These are phyloP conservation scores for Aureobasidium leucospermi DNA, from an alignment of 2,329 filamentous ascomycete genomes.

Conservation along the genomic window DNA sequence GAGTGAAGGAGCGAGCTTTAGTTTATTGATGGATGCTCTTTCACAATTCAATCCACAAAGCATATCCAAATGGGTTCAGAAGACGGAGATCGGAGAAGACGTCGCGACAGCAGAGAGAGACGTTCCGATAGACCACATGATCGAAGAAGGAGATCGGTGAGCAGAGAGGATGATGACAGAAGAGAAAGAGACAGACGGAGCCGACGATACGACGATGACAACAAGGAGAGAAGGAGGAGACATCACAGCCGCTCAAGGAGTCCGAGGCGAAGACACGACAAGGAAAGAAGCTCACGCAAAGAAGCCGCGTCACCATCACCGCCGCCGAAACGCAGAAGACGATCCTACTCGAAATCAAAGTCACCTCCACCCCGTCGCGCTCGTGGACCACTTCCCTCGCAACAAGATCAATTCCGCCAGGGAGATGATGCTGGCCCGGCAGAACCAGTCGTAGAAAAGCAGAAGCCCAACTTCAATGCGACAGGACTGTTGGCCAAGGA, in stretches of 20 bases:
- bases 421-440: constrained; percentile 22
- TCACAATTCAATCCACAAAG: neutral
- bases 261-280: constrained; percentile 1
- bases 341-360: constrained; percentile 27
- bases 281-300: constrained; percentile 7
- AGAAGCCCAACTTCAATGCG: constrained; percentile 78
- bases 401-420: constrained; percentile 37
- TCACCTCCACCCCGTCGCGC: constrained; percentile 36
- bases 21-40: neutral
- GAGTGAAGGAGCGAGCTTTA: neutral
- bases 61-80: constrained; percentile 2
- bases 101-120: neutral
- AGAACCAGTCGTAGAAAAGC: constrained; percentile 50
- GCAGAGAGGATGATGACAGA: constrained; percentile 1
- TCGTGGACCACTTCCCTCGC: constrained; percentile 38
- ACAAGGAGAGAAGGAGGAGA: constrained; percentile 5
- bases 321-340: constrained; percentile 6
- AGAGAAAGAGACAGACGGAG: constrained; percentile 6
- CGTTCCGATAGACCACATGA: neutral
- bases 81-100: neutral
- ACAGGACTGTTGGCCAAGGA: constrained; percentile 81
- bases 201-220: neutral
- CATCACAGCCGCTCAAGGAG: constrained; percentile 8
- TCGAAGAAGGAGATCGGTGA: constrained; percentile 1
- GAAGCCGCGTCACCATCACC: neutral